Percentiles rank a stretch among this genome's conserved stretches.
phyloP scores from a whole-genome alignment of 768 basidiomycete species.

The Cystofilobasidium bisporidii region DNA sequence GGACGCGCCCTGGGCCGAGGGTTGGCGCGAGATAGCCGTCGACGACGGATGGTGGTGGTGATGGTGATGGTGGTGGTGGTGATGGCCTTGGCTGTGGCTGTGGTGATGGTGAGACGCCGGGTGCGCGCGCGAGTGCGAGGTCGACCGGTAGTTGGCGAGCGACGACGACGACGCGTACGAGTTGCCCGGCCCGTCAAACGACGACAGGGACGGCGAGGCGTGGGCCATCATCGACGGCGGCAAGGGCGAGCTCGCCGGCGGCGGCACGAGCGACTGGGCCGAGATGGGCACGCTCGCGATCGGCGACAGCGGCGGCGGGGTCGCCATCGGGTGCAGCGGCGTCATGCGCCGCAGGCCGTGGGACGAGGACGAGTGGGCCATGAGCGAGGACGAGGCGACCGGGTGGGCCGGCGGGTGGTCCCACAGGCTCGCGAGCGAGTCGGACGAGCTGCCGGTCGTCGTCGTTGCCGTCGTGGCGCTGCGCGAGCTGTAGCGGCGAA shows the following conservation, averaged over 20 bases:
- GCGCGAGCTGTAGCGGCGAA: neutral
- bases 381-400: neutral
- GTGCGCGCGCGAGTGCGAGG: slow-evolving; percentile 9
- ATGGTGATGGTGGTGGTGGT: neutral
- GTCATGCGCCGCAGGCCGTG: slow-evolving; percentile 21
- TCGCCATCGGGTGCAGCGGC: slow-evolving; percentile 10
- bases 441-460: slow-evolving; percentile 20
- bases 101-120: too few relatives aligned
- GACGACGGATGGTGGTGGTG: neutral
- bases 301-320: neutral
- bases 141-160: slow-evolving; percentile 5
- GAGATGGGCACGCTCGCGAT: slow-evolving; percentile 20
- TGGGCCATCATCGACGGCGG: neutral
- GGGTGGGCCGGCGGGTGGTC: slow-evolving; percentile 7
- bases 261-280: slow-evolving; percentile 16
- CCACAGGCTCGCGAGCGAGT: slow-evolving; percentile 23
- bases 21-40: neutral
- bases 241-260: slow-evolving; percentile 8
- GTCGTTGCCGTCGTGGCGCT: slow-evolving; percentile 11
- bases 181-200: neutral
- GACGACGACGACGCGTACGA: slow-evolving; percentile 10
- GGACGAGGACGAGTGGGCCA: neutral
- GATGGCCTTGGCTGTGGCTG: neutral
- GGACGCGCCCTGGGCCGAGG: slow-evolving; percentile 4
- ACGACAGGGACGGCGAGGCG: neutral